phyloP scores from a whole-genome alignment of 768 basidiomycete genomes.

The Amanita muscaria region DNA sequence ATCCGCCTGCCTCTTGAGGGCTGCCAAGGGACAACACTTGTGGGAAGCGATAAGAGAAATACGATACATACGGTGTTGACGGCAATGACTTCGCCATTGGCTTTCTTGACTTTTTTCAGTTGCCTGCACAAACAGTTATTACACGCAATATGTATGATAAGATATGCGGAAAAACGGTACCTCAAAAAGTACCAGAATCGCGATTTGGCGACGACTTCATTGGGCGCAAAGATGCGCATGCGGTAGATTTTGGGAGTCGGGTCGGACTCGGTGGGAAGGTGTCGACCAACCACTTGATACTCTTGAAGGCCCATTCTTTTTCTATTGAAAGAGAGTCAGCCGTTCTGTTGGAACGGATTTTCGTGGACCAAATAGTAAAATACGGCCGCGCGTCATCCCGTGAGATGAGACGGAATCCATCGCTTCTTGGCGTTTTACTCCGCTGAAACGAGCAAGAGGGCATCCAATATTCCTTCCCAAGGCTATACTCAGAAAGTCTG shows the following conservation, averaged over 20 bases:
- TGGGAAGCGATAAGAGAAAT: constrained; percentile 20
- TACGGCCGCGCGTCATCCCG: constrained; percentile 12
- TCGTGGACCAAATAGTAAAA: too few relatives aligned
- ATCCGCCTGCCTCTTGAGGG: constrained; percentile 84
- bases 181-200: constrained; percentile 99
- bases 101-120: constrained; percentile 99
- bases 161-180: constrained; percentile 32
- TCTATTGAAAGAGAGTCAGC: constrained; percentile 8
- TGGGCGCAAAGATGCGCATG: constrained; percentile 99
- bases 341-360: neutral
- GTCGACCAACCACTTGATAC: constrained; percentile 96
- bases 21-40: constrained; percentile 48
- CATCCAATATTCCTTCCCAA: too few relatives aligned
- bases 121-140: constrained; percentile 40
- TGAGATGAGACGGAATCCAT: too few relatives aligned
- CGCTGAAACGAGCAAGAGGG: too few relatives aligned
- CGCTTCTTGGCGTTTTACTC: too few relatives aligned
- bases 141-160: neutral
- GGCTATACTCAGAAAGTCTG: too few relatives aligned
- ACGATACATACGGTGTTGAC: constrained; percentile 89
- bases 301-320: constrained; percentile 47
- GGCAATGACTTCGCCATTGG: constrained; percentile 97
- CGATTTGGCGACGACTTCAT: constrained; percentile 97
- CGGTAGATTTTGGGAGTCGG: constrained; percentile 98
- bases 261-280: constrained; percentile 88